Conservation (phyloP, 441 rosid species). For the Pelargonium citronellum region DNA sequence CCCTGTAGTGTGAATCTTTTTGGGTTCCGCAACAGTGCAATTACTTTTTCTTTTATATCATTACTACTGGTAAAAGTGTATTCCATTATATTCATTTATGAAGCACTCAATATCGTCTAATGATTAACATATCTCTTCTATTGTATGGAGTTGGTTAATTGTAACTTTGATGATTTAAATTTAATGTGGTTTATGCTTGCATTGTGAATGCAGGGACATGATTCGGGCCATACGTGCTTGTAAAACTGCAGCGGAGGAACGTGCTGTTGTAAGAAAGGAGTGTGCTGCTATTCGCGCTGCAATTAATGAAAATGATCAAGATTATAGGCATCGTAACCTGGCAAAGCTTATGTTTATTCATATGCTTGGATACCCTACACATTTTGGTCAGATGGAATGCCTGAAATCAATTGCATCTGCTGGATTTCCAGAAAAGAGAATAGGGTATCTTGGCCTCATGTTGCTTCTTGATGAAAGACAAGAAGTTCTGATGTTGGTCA, state of each 20-base stretch:
- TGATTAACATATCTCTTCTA: neutral
- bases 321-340: slow-evolving; percentile 78
- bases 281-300: slow-evolving; percentile 90
- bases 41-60: neutral
- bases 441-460: slow-evolving; percentile 97
- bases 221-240: slow-evolving; percentile 92
- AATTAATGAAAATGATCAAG: slow-evolving; percentile 84
- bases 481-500: slow-evolving; percentile 97
- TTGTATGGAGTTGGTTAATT: slow-evolving; percentile 8
- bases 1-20: neutral
- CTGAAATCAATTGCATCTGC: slow-evolving; percentile 86
- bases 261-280: slow-evolving; percentile 93
- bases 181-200: slow-evolving; percentile 9
- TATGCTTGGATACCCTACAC: slow-evolving; percentile 99
- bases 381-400: slow-evolving; percentile 99
- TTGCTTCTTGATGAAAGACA: slow-evolving; percentile 99
- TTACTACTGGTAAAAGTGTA: neutral
- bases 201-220: slow-evolving; percentile 79
- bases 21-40: neutral
- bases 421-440: slow-evolving; percentile 97
- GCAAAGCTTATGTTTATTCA: slow-evolving; percentile 99
- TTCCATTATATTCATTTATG: neutral
- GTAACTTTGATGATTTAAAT: neutral
- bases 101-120: neutral
- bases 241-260: slow-evolving; percentile 99